Base-by-base conservation (phyloP, 345 rosid genomes). In the Heritiera fomes region DNA sequence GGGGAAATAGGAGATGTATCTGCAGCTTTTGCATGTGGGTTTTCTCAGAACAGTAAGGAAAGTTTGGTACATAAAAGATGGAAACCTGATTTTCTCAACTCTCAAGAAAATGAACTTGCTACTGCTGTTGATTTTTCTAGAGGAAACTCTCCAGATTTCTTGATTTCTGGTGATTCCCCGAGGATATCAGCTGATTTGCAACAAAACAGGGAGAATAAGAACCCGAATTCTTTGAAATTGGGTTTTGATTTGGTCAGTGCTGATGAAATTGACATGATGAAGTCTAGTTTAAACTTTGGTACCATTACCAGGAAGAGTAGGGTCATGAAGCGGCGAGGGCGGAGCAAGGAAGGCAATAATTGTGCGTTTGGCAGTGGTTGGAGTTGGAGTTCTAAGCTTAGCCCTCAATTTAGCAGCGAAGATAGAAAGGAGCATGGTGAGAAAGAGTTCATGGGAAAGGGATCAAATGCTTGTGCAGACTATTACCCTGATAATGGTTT, bases 1-100 rank as follows among this genome's bases (percentile, higher is more conserved):
- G 89, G 89, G 61, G 92, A 89, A 77, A 63, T 89, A 13, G 92
- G 90, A 46, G 90, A 89, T 81, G 75, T 82, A 47, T 83, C 92
- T 78, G 90, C 92, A 12, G 90, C 92, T 75, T 85, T 85, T 86
- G 88, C 89, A 40, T 84, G 89, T 63, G 86, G 87, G 59, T 79
- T 84, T 80, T 80, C 86, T 74, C 88, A 75, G 34, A 79, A 69
- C 62, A 62, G 75, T 14, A 30, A 61, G 77, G 79, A 72, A 7
- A 64, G 69, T 77, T 71, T 81, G 72, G 86, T 81, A 41, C 80
- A 70, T 34, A 77, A 77, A 84, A 80, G 82, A 64, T 84, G 80
- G 84, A 82, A 80, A 75, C 75, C 55, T 66, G 84, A 83, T 70
- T 73, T 75, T 13, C 30, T 79, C 79, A 76, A 49, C 64, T 52